Evolutionary conservation across 2,329 filamentous ascomycete genomes (phyloP), one percentile per base, ranked within the genome.

Genomic region (Paecilomyces sp.): DNA sequence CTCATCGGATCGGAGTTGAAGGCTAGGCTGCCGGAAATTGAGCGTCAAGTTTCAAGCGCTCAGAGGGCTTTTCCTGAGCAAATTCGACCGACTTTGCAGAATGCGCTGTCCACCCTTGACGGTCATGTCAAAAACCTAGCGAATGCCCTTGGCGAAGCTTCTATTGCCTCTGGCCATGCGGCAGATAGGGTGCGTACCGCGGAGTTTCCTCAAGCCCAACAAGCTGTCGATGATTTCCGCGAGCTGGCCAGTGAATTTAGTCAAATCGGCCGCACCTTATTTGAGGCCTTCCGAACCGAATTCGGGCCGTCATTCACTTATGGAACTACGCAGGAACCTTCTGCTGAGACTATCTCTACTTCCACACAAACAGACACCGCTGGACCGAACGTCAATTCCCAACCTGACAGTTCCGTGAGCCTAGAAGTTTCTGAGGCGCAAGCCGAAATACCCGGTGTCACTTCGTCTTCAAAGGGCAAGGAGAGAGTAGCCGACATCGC

Each of bases 161-260:
- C 77, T 18, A 60, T 66, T 58, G 67, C 70, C 3, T 69, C 74
- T 54, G 70, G 68, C 24, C 71, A 73, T 54, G 67, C 72, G 24
- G 71, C 74, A 56, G 70, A 73, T 41, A 70, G 69, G 57, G 72
- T 69, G n/a, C 68, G 72, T 25, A 68, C 74, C 28, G 67, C 70
- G 7, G 74, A 77, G 33, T 61, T 72, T 18, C 71, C 71, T 52
- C 66, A 73, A 12, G 68, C 75, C 24, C 72, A 76, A 51, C 69
- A 72, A 60, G 64, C 77, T 13, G 68, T 76, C 7, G 68, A 72
- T 34, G 69, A 72, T 28, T 66, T 81, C 36, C 75, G 72, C 56
- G 69, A 63, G 57, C 72, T 80, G 64, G 72, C 76, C 3, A 65
- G 67, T n/a, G 76, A 78, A 54, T 64, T 79, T 53, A 74, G 75